A percentile compares a stretch with the other conserved stretches of the same genome.
These are phyloP conservation scores for Clitoria ternatea DNA, from an alignment of 306 rosid genomes.

Conservation along the genomic window DNA sequence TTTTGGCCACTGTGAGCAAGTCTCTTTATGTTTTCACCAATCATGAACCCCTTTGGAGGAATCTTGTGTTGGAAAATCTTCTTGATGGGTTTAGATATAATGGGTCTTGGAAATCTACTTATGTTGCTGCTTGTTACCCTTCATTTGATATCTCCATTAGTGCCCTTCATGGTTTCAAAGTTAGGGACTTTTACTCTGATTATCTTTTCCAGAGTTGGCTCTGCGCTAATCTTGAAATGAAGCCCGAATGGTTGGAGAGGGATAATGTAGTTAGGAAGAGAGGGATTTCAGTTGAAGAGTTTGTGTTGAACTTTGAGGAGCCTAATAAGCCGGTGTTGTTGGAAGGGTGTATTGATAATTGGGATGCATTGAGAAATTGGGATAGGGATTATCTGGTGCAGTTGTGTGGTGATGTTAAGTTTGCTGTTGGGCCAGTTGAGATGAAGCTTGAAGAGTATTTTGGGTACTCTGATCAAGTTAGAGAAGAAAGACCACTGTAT, in stretches of 20 bases:
- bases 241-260: conserved; percentile 81
- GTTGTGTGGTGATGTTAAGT: conserved; percentile 60
- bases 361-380: conserved; percentile 82
- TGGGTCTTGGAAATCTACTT: conserved; percentile 76
- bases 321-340: conserved; percentile 72
- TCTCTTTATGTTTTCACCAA: conserved; percentile 63
- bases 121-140: conserved; percentile 48
- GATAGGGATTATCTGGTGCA: conserved; percentile 70
- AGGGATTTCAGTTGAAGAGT: conserved; percentile 82
- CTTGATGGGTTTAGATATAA: conserved; percentile 49
- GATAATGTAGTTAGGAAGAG: conserved; percentile 65
- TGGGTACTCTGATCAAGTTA: conserved; percentile 61
- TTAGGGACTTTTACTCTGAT: conserved; percentile 89
- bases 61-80: conserved; percentile 66
- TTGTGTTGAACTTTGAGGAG: conserved; percentile 66
- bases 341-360: conserved; percentile 85
- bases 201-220: conserved; percentile 96
- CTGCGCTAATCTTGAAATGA: conserved; percentile 95
- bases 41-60: conserved; percentile 91
- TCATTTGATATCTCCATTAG: conserved; percentile 33
- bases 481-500: conserved; percentile 88
- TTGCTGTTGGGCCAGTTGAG: conserved; percentile 79
- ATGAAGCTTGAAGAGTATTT: conserved; percentile 79
- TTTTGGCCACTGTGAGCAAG: conserved; percentile 71
- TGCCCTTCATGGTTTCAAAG: conserved; percentile 40